phyloP scores from a whole-genome alignment of 2,329 filamentous ascomycete genomes.

The Tolypocladium capitatum region DNA sequence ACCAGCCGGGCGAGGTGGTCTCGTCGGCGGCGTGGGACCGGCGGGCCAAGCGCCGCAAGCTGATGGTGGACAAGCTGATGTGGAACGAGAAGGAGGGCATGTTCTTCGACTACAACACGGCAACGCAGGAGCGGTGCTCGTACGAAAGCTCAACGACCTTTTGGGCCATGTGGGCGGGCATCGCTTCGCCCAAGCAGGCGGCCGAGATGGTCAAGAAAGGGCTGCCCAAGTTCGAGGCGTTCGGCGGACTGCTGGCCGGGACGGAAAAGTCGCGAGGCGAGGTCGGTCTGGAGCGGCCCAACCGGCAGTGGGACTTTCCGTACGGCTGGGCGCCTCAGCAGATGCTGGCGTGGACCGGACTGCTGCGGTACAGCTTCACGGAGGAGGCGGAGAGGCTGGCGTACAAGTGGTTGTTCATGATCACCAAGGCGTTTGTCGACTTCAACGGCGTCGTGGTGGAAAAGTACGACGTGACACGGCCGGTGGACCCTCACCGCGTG shows the following conservation, averaged over 20 bases:
- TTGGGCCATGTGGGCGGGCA: slow-evolving; percentile 94
- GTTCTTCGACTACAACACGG: slow-evolving; percentile 96
- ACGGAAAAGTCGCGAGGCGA: slow-evolving; percentile 78
- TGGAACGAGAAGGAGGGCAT: slow-evolving; percentile 89
- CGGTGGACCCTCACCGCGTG: slow-evolving; percentile 82
- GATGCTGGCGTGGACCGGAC: slow-evolving; percentile 90
- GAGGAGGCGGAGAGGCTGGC: slow-evolving; percentile 80
- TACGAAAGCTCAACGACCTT: slow-evolving; percentile 93
- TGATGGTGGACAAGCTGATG: slow-evolving; percentile 79
- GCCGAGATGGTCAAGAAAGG: slow-evolving; percentile 66
- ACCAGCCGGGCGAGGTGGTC: slow-evolving; percentile 57
- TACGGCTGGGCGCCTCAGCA: slow-evolving; percentile 98
- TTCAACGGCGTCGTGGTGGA: slow-evolving; percentile 98
- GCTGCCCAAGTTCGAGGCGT: slow-evolving; percentile 75
- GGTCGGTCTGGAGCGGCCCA: slow-evolving; percentile 70
- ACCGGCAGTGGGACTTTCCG: slow-evolving; percentile 96
- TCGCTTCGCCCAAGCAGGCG: slow-evolving; percentile 78
- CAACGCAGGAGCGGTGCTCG: slow-evolving; percentile 61
- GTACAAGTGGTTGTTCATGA: slow-evolving; percentile 98
- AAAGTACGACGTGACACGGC: slow-evolving; percentile 93
- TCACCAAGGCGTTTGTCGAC: slow-evolving; percentile 95
- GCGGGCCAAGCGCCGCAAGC: slow-evolving; percentile 69
- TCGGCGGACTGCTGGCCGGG: slow-evolving; percentile 77
- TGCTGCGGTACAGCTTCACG: slow-evolving; percentile 82
- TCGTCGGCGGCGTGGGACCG: slow-evolving; percentile 85